These are phyloP conservation scores for Pythium aphanidermatum DNA, from an alignment of 352 stramenopile genomes.

Conservation along the genomic window DNA sequence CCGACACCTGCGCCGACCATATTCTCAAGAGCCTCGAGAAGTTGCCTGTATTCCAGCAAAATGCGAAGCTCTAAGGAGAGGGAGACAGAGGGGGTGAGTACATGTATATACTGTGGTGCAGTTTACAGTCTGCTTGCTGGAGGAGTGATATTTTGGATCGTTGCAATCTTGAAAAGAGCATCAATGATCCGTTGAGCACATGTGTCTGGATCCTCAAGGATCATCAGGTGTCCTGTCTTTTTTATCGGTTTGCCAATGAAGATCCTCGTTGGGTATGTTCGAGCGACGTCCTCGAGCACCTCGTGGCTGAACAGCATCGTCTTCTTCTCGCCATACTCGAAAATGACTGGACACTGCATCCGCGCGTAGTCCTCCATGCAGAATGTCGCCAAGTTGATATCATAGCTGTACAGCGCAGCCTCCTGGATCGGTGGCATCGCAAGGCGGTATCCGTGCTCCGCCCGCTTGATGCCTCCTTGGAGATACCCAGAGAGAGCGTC, in stretches of 20 bases:
- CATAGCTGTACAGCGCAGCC: constrained; percentile 25
- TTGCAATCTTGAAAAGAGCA: constrained; percentile 1
- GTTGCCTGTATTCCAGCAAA: constrained; percentile 8
- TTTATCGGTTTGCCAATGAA: not conserved
- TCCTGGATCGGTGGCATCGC: constrained; percentile 23
- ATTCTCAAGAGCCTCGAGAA: constrained; percentile 7
- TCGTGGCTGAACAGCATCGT: constrained; percentile 30
- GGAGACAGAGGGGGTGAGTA: too few relatives aligned
- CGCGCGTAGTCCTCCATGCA: constrained; percentile 15
- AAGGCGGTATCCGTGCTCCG: not conserved
- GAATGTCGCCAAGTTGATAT: constrained; percentile 8
- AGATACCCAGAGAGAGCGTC: constrained; percentile 24
- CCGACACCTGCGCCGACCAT: constrained; percentile 1
- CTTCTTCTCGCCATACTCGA: constrained; percentile 31
- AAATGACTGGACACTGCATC: constrained; percentile 14
- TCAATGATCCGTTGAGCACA: constrained; percentile 3
- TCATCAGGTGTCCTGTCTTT: constrained; percentile 7
- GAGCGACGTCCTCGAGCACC: not conserved
- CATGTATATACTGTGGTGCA: too few relatives aligned
- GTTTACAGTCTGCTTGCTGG: too few relatives aligned
- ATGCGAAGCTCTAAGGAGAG: too few relatives aligned
- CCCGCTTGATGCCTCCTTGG: constrained; percentile 20
- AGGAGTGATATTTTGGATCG: constrained; percentile 1
- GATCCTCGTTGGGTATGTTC: not conserved
- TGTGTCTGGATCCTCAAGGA: constrained; percentile 10